phyloP scores from a whole-genome alignment of 2,329 filamentous ascomycete species.

The Boeremia exigua region DNA sequence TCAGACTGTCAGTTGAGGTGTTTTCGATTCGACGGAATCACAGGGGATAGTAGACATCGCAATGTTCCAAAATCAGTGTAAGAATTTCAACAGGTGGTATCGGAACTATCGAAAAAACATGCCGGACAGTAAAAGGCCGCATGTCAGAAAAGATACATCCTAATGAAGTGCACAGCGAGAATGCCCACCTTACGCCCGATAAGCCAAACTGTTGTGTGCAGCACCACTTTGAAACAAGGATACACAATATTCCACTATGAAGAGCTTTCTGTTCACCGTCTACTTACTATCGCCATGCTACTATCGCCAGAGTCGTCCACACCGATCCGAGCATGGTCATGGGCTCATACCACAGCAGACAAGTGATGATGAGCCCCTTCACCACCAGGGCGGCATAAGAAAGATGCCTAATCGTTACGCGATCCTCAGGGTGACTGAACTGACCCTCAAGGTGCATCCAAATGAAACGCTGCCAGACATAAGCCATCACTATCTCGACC shows the following conservation, averaged over 20 bases:
- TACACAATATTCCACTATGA: background rate
- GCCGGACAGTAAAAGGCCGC: too few species aligned
- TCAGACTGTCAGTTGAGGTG: too few species aligned
- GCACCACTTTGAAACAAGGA: conserved; percentile 7
- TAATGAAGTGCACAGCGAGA: too few species aligned
- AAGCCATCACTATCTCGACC: background rate
- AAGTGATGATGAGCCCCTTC: background rate
- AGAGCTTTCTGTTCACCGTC: background rate
- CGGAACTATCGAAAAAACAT: too few species aligned
- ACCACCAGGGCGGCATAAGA: background rate
- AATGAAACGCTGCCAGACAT: background rate
- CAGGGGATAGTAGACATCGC: too few species aligned
- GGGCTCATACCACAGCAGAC: background rate
- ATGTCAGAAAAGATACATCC: too few species aligned
- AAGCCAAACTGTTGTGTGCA: background rate
- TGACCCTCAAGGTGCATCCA: background rate
- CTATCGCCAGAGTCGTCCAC: background rate
- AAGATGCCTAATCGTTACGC: background rate
- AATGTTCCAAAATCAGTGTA: too few species aligned
- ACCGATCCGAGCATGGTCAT: background rate
- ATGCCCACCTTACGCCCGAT: too few species aligned
- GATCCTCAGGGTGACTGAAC: background rate
- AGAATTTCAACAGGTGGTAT: too few species aligned
- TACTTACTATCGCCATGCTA: background rate
- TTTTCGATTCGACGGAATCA: too few species aligned